Evolutionary conservation across 768 basidiomycete species (phyloP).

Genomic region (Candolleomyces aberdarensis): DNA sequence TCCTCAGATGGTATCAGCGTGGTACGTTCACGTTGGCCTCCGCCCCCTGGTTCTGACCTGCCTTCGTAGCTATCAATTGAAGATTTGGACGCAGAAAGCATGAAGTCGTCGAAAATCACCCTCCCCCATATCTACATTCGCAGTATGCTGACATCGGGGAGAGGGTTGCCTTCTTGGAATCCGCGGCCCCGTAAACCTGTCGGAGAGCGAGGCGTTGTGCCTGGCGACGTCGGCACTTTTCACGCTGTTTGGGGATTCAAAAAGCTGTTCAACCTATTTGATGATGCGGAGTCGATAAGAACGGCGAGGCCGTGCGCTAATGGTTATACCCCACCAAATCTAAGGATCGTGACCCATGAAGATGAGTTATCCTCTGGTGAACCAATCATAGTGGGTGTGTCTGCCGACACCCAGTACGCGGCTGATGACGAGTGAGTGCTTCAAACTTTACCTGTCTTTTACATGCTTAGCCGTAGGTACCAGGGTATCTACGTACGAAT

Average conservation of each 20-base stretch:
- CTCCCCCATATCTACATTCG: not conserved
- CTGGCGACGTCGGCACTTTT: not conserved
- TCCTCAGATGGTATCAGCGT: too few species aligned
- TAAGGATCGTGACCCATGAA: not conserved
- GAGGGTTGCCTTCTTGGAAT: not conserved
- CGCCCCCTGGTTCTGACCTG: too few species aligned
- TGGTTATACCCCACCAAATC: not conserved
- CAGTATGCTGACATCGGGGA: not conserved
- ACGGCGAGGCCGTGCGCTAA: not conserved
- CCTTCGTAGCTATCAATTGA: not conserved
- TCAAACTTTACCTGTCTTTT: not conserved
- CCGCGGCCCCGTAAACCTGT: not conserved
- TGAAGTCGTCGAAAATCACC: not conserved
- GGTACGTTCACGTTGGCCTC: too few species aligned
- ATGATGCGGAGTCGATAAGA: not conserved
- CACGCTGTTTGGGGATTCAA: not conserved
- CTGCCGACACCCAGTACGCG: not conserved
- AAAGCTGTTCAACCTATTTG: not conserved
- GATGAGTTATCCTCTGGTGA: not conserved
- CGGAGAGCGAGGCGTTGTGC: not conserved
- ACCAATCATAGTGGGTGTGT: not conserved
- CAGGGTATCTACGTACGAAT: not conserved
- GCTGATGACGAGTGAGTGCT: not conserved
- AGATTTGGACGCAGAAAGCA: not conserved
- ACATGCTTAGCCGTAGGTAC: not conserved